phyloP scores from a whole-genome alignment of 2,329 filamentous ascomycete species.

The Apiospora saccharicola region DNA sequence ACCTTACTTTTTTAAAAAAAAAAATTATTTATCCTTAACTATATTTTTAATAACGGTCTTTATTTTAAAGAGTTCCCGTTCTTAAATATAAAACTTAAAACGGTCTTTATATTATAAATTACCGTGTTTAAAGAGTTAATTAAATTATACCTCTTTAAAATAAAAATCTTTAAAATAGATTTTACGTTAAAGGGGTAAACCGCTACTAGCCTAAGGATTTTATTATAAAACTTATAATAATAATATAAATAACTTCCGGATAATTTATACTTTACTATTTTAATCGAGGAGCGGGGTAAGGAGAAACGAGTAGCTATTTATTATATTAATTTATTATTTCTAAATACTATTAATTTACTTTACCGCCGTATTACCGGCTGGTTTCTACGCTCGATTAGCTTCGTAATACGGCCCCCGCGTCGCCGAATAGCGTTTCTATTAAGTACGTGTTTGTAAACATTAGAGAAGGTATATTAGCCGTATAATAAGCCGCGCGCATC shows the following conservation, averaged over 20 bases:
- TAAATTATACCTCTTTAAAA: neutral
- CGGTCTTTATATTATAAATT: neutral
- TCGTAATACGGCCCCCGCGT: neutral
- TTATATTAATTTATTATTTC: neutral
- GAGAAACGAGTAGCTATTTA: neutral
- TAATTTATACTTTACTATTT: neutral
- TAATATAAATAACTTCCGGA: neutral
- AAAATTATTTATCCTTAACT: neutral
- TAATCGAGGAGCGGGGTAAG: neutral
- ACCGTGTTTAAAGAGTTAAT: neutral
- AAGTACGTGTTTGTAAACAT: neutral
- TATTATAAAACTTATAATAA: neutral
- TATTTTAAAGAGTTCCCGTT: neutral
- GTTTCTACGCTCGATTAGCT: neutral
- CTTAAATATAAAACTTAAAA: neutral
- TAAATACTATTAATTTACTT: neutral
- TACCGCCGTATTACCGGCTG: neutral
- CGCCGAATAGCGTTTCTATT: neutral
- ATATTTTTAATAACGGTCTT: neutral
- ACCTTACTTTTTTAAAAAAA: neutral
- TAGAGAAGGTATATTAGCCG: neutral
- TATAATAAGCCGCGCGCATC: neutral
- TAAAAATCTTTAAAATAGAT: neutral
- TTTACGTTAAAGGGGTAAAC: neutral
- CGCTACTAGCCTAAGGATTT: neutral